Conservation (phyloP, 1,139 yeast species). For the Blastobotrys arbuscula region DNA sequence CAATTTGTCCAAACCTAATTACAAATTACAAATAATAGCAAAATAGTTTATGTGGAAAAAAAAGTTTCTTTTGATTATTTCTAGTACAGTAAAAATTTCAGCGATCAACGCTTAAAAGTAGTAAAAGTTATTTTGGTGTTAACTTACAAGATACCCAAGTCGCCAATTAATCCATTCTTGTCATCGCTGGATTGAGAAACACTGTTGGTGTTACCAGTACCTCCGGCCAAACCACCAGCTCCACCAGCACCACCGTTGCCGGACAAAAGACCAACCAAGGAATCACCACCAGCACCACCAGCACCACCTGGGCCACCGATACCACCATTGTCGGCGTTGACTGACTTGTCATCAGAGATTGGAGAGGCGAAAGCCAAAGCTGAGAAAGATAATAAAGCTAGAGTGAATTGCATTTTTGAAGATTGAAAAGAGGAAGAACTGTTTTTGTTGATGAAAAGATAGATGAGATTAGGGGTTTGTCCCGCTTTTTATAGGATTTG, state of each 20-base stretch:
- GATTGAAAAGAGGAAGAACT: too few species aligned
- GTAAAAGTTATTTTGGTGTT: neutral
- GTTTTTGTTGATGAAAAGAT: neutral
- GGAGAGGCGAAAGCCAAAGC: constrained; percentile 2
- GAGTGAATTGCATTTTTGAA: constrained; percentile 1
- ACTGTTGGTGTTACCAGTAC: neutral
- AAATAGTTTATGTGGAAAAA: too few species aligned
- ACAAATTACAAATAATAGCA: neutral
- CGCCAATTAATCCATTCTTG: neutral
- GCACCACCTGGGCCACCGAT: constrained; percentile 8
- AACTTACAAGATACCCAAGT: neutral
- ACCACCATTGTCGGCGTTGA: constrained; percentile 4
- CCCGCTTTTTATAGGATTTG: neutral
- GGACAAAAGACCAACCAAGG: neutral
- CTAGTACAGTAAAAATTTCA: neutral
- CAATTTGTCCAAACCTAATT: too few species aligned
- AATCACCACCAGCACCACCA: constrained; percentile 5
- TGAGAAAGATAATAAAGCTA: neutral
- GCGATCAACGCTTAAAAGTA: neutral
- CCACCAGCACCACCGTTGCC: constrained; percentile 6
- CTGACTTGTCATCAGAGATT: neutral
- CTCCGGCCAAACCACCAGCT: constrained; percentile 1
- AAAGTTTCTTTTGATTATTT: too few species aligned
- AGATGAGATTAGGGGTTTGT: neutral
- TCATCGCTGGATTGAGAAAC: neutral